Evolutionary conservation across 441 rosid genomes (phyloP).

Genomic region (Populus tomentosa): DNA sequence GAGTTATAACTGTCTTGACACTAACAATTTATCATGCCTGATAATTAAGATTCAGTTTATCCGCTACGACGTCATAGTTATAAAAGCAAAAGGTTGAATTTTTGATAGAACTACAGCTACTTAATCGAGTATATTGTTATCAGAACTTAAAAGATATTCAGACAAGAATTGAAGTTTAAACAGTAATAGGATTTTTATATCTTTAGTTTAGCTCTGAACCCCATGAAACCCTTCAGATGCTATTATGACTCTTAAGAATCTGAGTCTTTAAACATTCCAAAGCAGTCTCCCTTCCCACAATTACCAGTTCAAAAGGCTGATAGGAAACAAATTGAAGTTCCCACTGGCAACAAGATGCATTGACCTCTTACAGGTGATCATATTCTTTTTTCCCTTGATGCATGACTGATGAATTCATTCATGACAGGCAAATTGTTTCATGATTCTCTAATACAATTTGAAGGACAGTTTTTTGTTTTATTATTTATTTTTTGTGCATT

Average conservation of each 20-base stretch:
- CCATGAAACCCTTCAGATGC: neutral
- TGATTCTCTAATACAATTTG: no score
- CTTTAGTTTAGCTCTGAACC: neutral
- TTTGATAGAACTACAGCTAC: neutral
- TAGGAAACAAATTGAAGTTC: neutral
- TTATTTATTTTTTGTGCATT: no score
- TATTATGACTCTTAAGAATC: neutral
- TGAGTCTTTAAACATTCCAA: neutral
- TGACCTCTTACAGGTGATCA: neutral
- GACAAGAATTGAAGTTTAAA: neutral
- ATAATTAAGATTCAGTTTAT: neutral
- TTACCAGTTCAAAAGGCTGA: neutral
- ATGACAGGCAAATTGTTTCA: neutral
- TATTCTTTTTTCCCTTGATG: neutral
- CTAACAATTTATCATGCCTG: neutral
- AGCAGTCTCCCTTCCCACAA: neutral
- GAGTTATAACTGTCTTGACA: neutral
- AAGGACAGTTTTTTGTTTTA: no score
- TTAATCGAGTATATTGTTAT: neutral
- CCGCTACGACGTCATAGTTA: neutral
- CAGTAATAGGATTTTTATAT: neutral
- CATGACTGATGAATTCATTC: neutral
- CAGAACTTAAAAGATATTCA: neutral
- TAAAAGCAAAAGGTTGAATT: neutral
- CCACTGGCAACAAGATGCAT: neutral